These are phyloP conservation scores for Colletotrichum endophyticum DNA, from an alignment of 2,329 filamentous ascomycete genomes.

Conservation along the genomic window DNA sequence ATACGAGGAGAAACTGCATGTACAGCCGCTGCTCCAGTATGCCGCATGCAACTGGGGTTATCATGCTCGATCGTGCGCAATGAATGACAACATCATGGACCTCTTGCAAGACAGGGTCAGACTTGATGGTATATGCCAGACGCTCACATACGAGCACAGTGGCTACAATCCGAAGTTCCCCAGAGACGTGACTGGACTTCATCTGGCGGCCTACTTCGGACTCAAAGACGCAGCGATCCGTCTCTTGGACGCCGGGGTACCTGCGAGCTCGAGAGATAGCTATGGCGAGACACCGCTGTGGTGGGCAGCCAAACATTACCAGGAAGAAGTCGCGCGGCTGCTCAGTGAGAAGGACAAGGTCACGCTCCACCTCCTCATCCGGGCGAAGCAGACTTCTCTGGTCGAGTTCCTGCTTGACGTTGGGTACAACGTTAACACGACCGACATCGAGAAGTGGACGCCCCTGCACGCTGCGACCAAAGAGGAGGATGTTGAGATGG, in stretches of 20 bases:
- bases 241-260: rapidly evolving
- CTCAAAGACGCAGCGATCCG: neutral
- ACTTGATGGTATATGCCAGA: neutral
- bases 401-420: neutral
- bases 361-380: neutral
- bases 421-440: neutral
- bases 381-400: neutral
- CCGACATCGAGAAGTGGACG: neutral
- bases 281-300: neutral
- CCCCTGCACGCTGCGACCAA: neutral
- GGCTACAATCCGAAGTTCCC: neutral
- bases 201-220: neutral
- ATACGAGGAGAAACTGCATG: neutral
- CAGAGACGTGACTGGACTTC: neutral
- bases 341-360: neutral
- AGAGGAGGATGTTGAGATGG: neutral
- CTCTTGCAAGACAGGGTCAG: neutral
- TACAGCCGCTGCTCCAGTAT: neutral
- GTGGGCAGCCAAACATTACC: neutral
- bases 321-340: neutral
- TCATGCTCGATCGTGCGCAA: rapidly evolving
- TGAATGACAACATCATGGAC: neutral
- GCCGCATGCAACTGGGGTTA: neutral
- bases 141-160: neutral
- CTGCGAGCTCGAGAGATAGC: neutral